These are phyloP conservation scores for Ophiocordyceps polyrhachis-furcata DNA, from an alignment of 2,329 filamentous ascomycete genomes.

Conservation along the genomic window DNA sequence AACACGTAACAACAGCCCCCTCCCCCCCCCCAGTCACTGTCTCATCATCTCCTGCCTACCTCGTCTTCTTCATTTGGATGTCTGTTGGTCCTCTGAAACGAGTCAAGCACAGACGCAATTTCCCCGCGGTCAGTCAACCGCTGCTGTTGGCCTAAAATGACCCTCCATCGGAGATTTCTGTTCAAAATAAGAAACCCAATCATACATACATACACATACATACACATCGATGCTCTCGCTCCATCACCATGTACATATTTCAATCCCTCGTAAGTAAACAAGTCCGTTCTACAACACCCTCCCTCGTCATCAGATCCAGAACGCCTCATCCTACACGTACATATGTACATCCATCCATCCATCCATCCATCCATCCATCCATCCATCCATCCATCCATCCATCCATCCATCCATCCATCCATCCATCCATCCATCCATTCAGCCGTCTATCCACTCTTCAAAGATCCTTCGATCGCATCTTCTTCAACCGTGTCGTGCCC, in stretches of 20 bases:
- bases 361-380: too few relatives aligned
- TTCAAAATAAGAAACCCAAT: neutral
- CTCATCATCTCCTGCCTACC: neutral
- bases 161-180: neutral
- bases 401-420: too few relatives aligned
- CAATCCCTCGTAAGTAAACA: neutral
- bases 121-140: neutral
- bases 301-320: constrained; percentile 3
- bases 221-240: neutral
- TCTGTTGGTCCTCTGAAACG: neutral
- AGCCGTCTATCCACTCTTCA: constrained; percentile 11
- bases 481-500: constrained; percentile 67
- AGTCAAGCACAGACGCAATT: neutral
- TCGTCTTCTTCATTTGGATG: neutral
- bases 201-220: too few relatives aligned
- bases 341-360: too few relatives aligned
- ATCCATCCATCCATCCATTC: too few relatives aligned
- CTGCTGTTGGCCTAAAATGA: neutral
- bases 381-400: too few relatives aligned
- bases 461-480: constrained; percentile 52
- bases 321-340: constrained; percentile 5
- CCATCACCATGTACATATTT: neutral
- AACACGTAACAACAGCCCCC: neutral
- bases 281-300: neutral
- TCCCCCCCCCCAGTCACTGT: neutral